Base-by-base conservation (phyloP, 2,329 filamentous ascomycete species). In the Ascochyta rabiei region DNA sequence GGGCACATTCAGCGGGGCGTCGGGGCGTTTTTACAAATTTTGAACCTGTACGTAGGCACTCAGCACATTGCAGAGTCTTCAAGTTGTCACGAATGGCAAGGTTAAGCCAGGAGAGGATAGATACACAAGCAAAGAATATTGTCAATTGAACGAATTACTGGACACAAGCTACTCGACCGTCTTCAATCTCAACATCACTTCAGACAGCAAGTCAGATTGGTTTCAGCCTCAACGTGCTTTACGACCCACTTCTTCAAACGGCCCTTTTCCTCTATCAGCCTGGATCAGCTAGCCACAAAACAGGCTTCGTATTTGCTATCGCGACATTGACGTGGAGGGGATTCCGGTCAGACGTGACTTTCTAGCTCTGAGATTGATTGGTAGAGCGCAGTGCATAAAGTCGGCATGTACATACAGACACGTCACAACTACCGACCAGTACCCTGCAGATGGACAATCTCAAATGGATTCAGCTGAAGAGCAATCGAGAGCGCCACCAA, bases 281-380 rank as follows among this genome's bases (percentile, higher is more conserved):
- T 50, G 47, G 51, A 41, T n/a, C 41, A 55, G 42, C 52, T 37
- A 55, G 52, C 52, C 52, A 55, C 46, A 31, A 24, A 18, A 41
- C 19, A 42, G 6, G 16, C 24, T n/a, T 46, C 46, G 41, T 45
- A 37, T 49, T 18, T 41, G 16, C 23, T 55, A 42, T 50, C 45
- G 41, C 34, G 5, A 37, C 16, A 6, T 6, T 10, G n/a, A 10
- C 34, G 4, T 8, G 6, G 10, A 10, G 9, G 10, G 26, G 7
- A 28, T 28, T 10, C 21, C 21, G 21, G 10, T 10, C 26, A 28
- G 10, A 28, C 10, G 8, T 8, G 9, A 8, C 1, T 24, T 24
- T 24, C 23, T 24, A 6, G 23, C 26, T 10, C n/a, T n/a, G n/a
- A n/a, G n/a, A n/a, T n/a, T n/a, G n/a, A n/a, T 28, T 8, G 33